Base-by-base conservation (phyloP, 202 grass and related monocot genomes). In the Bolboschoenoplectus hybrid region DNA sequence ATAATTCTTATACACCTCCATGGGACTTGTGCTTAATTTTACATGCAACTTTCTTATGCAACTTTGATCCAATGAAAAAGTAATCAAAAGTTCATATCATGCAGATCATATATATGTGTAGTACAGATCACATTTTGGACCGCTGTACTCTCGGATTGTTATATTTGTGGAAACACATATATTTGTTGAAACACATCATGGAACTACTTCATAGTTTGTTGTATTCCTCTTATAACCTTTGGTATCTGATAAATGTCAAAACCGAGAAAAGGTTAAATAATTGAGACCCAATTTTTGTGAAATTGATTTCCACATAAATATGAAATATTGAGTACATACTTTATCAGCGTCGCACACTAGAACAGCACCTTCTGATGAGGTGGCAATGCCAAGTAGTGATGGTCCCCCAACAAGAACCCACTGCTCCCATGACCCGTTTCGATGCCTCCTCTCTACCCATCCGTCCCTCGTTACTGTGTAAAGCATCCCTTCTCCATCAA, bases 381-480 rank as follows among this genome's bases (percentile, higher is more conserved):
- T 58, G 19, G 90, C 17, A 68, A 95, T 5, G 0, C 95, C 93
- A 68, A 98, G 87, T 4, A 92, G 81, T 0, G 77, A 67, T 0
- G 87, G 56, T 7, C 93, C 93, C 56, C 91, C 93, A 26, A 91
- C 83, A 82, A 89, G 67, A 43, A 82, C 80, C 95, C 95, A 98
- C 0, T 81, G 82, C 86, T 97, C 93, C 91, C 91, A 91, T 10
- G 90, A 77, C 2, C 88, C 84, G 20, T 93, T 91, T 2, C 84
- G 83, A 20, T 11, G 88, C 93, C 92, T 95, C 90, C 87, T 75
- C 84, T 89, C 88, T 11, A 95, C 45, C 95, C 95, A 98, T 7
- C 93, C 95, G 80, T 93, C 91, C 82, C 90, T 92, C 6, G 93
- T 89, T 8, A 89, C 89, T 7, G 95, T 95, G 87, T 91, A 93